Evolutionary conservation across 352 stramenopile species (phyloP).

Genomic region (Stramenopiles sp.): DNA sequence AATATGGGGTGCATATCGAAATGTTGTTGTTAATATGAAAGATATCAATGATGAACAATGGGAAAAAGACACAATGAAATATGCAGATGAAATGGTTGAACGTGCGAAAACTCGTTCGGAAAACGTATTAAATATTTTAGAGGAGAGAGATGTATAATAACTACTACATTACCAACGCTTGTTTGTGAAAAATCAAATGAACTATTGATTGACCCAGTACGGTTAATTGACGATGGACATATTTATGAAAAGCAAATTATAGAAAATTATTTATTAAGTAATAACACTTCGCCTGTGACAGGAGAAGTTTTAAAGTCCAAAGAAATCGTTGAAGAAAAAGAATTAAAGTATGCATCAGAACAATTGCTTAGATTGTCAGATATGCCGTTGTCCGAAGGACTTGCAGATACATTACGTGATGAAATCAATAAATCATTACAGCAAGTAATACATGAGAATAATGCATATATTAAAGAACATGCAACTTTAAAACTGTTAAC

Average conservation of each 20-base stretch:
- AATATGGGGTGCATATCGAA: constrained; percentile 23
- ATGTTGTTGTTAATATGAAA: constrained; percentile 22
- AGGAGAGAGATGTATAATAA: constrained; percentile 12
- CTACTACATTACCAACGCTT: background rate
- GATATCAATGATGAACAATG: constrained; percentile 18
- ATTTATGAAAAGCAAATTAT: background rate
- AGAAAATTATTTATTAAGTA: background rate
- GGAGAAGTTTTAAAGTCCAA: background rate
- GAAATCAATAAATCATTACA: background rate
- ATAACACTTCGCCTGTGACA: background rate
- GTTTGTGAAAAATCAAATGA: background rate
- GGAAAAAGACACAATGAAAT: constrained; percentile 8
- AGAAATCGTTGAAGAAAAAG: background rate
- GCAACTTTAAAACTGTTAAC: background rate
- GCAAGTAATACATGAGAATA: background rate
- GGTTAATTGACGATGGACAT: background rate
- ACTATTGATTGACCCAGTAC: background rate
- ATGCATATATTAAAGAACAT: background rate
- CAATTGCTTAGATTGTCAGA: background rate
- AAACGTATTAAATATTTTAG: constrained; percentile 16
- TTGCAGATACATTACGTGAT: background rate
- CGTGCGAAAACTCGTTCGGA: constrained; percentile 13
- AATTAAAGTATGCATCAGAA: background rate
- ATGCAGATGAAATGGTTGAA: constrained; percentile 18
- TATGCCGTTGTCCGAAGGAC: background rate